phyloP scores from a whole-genome alignment of 768 basidiomycete genomes.

The Serendipita sp. region DNA sequence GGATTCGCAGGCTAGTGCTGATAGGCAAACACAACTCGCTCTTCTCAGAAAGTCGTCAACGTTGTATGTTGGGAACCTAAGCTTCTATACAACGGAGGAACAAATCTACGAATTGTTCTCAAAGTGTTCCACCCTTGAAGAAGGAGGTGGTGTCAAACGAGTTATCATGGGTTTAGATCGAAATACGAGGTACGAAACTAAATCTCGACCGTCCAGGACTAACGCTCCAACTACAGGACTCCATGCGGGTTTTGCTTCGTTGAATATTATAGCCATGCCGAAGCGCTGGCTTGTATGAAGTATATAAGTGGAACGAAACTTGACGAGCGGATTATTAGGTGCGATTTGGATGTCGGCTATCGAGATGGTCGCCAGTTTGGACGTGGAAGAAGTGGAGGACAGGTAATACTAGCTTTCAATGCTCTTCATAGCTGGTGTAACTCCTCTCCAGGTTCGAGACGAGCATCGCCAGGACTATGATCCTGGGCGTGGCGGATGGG shows the following conservation, averaged over 20 bases:
- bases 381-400: slow-evolving; percentile 91
- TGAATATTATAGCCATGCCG: slow-evolving; percentile 87
- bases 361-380: slow-evolving; percentile 95
- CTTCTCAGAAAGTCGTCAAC: slow-evolving; percentile 74
- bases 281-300: slow-evolving; percentile 83
- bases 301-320: slow-evolving; percentile 97
- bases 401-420: slow-evolving; percentile 27
- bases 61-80: slow-evolving; percentile 86
- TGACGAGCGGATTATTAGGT: slow-evolving; percentile 95
- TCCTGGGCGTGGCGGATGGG: slow-evolving; percentile 90
- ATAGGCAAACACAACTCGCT: slow-evolving; percentile 64
- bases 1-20: slow-evolving; percentile 73
- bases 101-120: slow-evolving; percentile 89
- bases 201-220: not conserved
- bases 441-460: slow-evolving; percentile 46
- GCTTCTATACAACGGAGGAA: slow-evolving; percentile 90
- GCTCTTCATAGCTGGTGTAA: slow-evolving; percentile 2
- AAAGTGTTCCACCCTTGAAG: slow-evolving; percentile 76
- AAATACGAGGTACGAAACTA: slow-evolving; percentile 50
- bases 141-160: slow-evolving; percentile 79
- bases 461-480: slow-evolving; percentile 97
- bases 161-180: slow-evolving; percentile 92
- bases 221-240: slow-evolving; percentile 33
- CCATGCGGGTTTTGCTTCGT: slow-evolving; percentile 95
- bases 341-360: slow-evolving; percentile 94